A percentile compares a stretch with the other conserved stretches of the same genome.
These are phyloP conservation scores for Yamadazyma buinensis DNA, from an alignment of 1,139 yeast species.

Conservation along the genomic window DNA sequence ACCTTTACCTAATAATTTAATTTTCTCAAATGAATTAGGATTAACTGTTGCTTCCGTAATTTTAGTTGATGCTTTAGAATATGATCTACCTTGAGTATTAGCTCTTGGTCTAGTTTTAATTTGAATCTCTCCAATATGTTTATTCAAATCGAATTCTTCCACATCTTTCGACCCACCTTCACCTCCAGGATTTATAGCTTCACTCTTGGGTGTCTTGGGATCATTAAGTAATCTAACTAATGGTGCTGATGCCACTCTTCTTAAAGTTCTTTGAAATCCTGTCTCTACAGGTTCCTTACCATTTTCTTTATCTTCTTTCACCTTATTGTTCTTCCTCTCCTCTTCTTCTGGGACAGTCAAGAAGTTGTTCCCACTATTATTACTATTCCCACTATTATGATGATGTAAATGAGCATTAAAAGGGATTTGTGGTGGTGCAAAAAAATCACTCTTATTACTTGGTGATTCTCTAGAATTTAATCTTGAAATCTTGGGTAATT, in stretches of 20 bases:
- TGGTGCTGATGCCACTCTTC: conserved; percentile 84
- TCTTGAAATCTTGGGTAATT: conserved; percentile 13
- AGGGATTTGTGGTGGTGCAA: conserved; percentile 3
- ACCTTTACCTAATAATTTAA: conserved; percentile 87
- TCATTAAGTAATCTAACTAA: conserved; percentile 43
- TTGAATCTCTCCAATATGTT: conserved; percentile 54
- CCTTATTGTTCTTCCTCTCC: not conserved
- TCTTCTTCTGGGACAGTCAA: no score
- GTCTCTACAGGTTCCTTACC: not conserved
- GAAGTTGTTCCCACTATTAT: conserved; percentile 2
- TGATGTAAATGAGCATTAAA: not conserved
- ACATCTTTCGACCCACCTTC: not conserved
- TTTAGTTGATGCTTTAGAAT: conserved; percentile 69
- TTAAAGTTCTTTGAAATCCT: conserved; percentile 48
- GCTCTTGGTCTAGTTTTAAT: conserved; percentile 46
- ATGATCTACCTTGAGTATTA: conserved; percentile 55
- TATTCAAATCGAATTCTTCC: conserved; percentile 36
- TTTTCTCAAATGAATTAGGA: conserved; percentile 83
- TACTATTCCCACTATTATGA: not conserved
- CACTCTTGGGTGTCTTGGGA: conserved; percentile 9
- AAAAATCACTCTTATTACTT: conserved; percentile 14
- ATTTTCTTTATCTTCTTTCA: not conserved
- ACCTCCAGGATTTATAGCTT: conserved; percentile 4
- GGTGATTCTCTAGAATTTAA: conserved; percentile 14
- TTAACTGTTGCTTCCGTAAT: conserved; percentile 77